These are phyloP conservation scores for Trichoderma guizhouense DNA, from an alignment of 2,329 filamentous ascomycete species.

Conservation along the genomic window DNA sequence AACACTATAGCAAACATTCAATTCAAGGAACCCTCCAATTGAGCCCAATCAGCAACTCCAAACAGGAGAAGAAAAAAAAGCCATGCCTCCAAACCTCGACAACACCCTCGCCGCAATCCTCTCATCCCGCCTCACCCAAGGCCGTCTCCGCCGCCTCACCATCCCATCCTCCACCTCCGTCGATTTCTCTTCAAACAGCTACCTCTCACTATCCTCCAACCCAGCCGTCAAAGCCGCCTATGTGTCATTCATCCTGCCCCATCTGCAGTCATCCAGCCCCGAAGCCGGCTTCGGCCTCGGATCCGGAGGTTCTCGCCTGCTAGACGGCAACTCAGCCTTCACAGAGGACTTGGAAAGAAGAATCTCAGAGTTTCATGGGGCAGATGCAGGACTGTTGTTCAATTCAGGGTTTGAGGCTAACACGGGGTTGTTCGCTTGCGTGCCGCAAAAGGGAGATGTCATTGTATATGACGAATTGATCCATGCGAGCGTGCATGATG, in stretches of 20 bases:
- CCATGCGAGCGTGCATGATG: constrained; percentile 76
- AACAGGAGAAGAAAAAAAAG: neutral
- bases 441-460: constrained; percentile 58
- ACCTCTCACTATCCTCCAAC: constrained; percentile 68
- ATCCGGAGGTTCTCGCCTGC: constrained; percentile 51
- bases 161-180: constrained; percentile 64
- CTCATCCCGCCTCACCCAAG: constrained; percentile 30
- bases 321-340: constrained; percentile 49
- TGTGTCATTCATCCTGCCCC: constrained; percentile 47
- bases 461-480: constrained; percentile 73
- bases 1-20: neutral
- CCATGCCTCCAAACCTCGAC: constrained; percentile 26
- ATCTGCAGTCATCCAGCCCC: constrained; percentile 27
- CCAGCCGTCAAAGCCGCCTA: constrained; percentile 59
- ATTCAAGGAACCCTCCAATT: neutral
- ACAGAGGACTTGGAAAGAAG: constrained; percentile 45
- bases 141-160: constrained; percentile 44
- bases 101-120: constrained; percentile 28
- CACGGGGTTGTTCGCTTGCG: constrained; percentile 57
- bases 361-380: constrained; percentile 48
- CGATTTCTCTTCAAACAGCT: constrained; percentile 76
- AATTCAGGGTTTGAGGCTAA: constrained; percentile 66
- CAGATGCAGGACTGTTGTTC: constrained; percentile 47
- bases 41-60: neutral
- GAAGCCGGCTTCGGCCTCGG: constrained; percentile 33